Evolutionary conservation across 441 rosid genomes (phyloP).

Genomic region (Adansonia grandidieri): DNA sequence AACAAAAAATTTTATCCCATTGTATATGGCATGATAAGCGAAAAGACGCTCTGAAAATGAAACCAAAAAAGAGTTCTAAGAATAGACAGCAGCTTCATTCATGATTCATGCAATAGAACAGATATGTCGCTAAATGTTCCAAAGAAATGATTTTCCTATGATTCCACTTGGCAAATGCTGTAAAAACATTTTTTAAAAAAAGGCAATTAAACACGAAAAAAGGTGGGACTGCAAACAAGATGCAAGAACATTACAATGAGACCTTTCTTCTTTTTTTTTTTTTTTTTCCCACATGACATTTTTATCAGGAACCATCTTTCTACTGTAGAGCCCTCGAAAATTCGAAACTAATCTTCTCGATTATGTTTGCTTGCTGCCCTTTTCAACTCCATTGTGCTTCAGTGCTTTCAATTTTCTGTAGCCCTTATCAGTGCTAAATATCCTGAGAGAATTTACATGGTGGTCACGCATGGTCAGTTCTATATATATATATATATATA

Average conservation of each 20-base stretch:
- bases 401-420: constrained; percentile 81
- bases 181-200: constrained; percentile 33
- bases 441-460: constrained; percentile 48
- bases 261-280: constrained; percentile 24
- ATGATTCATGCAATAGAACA: constrained; percentile 12
- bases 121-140: constrained; percentile 28
- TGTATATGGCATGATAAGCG: background rate
- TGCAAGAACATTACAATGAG: constrained; percentile 27
- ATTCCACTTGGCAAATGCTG: constrained; percentile 37
- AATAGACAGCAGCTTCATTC: constrained; percentile 29
- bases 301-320: constrained; percentile 33
- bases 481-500: no score
- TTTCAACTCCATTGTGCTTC: constrained; percentile 48
- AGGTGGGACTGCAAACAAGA: constrained; percentile 35
- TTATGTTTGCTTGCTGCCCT: constrained; percentile 44
- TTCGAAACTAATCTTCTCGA: constrained; percentile 30
- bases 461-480: background rate
- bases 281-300: constrained; percentile 10
- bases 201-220: constrained; percentile 29
- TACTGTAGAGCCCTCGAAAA: constrained; percentile 22
- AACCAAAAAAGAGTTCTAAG: background rate
- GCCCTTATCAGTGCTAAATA: constrained; percentile 89
- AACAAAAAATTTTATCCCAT: background rate
- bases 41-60: background rate
- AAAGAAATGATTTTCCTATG: constrained; percentile 35